Percentiles rank a stretch among this genome's conserved stretches.
These are phyloP conservation scores for Pleurostoma richardsiae DNA, from an alignment of 2,329 filamentous ascomycete species.

Conservation along the genomic window DNA sequence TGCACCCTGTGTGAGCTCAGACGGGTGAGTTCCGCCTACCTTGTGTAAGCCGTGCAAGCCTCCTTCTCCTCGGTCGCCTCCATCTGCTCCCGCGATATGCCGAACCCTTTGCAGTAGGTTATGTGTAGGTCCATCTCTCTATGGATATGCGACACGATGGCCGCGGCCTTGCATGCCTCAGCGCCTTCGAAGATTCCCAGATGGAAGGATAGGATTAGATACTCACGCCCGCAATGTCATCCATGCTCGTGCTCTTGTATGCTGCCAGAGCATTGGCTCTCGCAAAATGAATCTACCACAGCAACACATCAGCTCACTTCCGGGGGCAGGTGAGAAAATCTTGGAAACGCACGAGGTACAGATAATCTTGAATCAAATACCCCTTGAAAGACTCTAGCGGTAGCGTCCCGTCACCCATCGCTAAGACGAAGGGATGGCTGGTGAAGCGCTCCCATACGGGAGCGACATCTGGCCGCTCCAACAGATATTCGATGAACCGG, in stretches of 20 bases:
- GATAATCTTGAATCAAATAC: conserved; percentile 88
- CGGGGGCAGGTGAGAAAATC: not conserved
- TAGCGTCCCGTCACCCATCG: conserved; percentile 70
- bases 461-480: conserved; percentile 70
- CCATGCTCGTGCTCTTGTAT: conserved; percentile 74
- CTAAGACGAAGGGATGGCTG: conserved; percentile 76
- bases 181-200: no score
- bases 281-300: conserved; percentile 70
- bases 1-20: conserved; percentile 74
- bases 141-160: conserved; percentile 71
- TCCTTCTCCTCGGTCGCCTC: conserved; percentile 59
- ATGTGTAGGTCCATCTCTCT: conserved; percentile 79
- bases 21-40: conserved; percentile 9
- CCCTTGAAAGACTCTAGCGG: conserved; percentile 75
- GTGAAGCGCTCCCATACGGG: conserved; percentile 71
- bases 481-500: conserved; percentile 77
- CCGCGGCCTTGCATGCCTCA: conserved; percentile 17
- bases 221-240: conserved; percentile 65
- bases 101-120: conserved; percentile 76
- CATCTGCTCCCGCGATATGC: conserved; percentile 69
- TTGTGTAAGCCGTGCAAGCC: conserved; percentile 37
- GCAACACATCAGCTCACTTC: not conserved
- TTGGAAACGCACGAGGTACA: conserved; percentile 63
- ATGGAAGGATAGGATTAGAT: no score
- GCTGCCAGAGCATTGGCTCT: conserved; percentile 79